Evolutionary conservation across 768 basidiomycete genomes (phyloP).

Genomic region (Exsudoporus frostii): DNA sequence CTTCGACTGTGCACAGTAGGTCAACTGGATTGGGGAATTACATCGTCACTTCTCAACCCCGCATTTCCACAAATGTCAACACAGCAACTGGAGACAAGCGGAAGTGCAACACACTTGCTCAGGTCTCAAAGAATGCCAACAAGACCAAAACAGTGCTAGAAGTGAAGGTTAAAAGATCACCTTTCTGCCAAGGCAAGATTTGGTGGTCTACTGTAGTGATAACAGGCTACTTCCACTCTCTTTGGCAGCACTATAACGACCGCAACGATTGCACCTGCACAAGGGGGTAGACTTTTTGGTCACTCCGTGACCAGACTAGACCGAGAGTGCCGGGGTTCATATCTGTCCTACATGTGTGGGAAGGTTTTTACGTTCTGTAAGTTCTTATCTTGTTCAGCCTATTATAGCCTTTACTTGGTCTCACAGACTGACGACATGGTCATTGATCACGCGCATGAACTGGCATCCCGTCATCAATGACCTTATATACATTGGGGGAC

Average conservation of each 20-base stretch:
- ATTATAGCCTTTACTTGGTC: neutral
- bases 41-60: no score
- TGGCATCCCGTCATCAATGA: neutral
- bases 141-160: conserved; percentile 37
- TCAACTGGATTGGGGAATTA: no score
- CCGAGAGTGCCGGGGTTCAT: neutral
- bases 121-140: conserved; percentile 56
- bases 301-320: neutral
- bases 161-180: conserved; percentile 62
- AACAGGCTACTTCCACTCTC: conserved; percentile 18
- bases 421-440: neutral
- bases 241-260: conserved; percentile 21
- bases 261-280: conserved; percentile 4
- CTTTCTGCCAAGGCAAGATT: conserved; percentile 53
- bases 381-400: neutral
- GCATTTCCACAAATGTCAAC: no score
- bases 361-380: neutral
- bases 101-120: conserved; percentile 71
- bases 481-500: neutral
- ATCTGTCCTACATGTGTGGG: neutral
- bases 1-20: no score
- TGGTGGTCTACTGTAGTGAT: conserved; percentile 44
- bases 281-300: conserved; percentile 21
- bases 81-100: conserved; percentile 55
- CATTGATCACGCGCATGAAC: neutral